Evolutionary conservation across 2,329 filamentous ascomycete genomes (phyloP), one percentile per base, ranked within the genome.

Genomic region (Fusarium citri): DNA sequence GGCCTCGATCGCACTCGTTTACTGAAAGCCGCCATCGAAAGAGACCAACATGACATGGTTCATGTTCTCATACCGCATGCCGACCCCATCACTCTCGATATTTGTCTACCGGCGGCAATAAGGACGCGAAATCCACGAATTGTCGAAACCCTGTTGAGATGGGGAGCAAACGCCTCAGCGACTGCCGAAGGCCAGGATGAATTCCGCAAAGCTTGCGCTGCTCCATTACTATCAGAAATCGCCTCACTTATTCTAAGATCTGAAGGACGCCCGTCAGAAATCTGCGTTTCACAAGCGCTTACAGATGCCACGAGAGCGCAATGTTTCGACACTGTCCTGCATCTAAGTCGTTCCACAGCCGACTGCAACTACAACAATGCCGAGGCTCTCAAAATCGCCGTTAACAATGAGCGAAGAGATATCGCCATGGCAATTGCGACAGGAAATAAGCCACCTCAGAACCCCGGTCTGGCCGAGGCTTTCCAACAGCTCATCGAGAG

Each of bases 401-500:
- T 89, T 25, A 76, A 76, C 1, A 79, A 82, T 23, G 83, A 85
- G 18, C 81, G 86, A 15, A 80, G 84, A 54, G 87, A 90, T 66
- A 83, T 90, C 42, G 84, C 81, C 0, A 79, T 89, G 28, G 86
- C 87, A 8, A 83, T 90, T 22, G 74, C 88, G 16, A 84, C 85
- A 53, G 87, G 86, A 15, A 81, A 81, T 53, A 83, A 80, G 25
- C 86, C 87, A 2, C 88, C 88, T 2, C 79, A 82, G 18, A 79
- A 80, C 3, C 79, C 80, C 0, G 81, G 81, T 0, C 76, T 90
- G 5, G 83, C 86, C 56, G 82, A 84, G 25, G 85, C 86, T 14
- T 87, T 90, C 42, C 78, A 79, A 3, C 74, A 81, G 8, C 77
- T 89, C 3, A 82, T 86, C 61, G 74, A 80, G 3, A 82, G 85